phyloP scores from a whole-genome alignment of 345 rosid species.

The Kandelia obovata region DNA sequence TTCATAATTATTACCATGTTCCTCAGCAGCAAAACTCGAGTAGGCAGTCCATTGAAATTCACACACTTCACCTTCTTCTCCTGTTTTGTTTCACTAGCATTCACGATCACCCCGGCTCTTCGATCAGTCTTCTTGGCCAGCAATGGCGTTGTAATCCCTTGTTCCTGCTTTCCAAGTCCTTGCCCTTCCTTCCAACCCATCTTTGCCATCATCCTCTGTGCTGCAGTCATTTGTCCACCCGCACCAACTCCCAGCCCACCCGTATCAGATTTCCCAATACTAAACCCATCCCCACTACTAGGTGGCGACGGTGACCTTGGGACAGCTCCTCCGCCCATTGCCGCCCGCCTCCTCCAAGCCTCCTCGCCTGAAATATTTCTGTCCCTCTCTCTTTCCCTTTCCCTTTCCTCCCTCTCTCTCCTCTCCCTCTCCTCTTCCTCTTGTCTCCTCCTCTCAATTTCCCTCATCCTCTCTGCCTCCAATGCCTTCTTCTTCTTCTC shows the following conservation, averaged over 20 bases:
- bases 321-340: conserved; percentile 66
- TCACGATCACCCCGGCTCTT: conserved; percentile 98
- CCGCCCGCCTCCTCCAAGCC: conserved; percentile 94
- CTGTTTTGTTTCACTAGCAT: conserved; percentile 67
- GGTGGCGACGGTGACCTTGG: conserved; percentile 83
- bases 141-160: conserved; percentile 94
- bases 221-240: conserved; percentile 99
- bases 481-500: conserved; percentile 68
- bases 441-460: conserved; percentile 71
- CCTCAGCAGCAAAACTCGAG: conserved; percentile 77
- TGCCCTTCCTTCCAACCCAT: conserved; percentile 99
- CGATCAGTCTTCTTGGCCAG: conserved; percentile 97
- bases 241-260: conserved; percentile 90
- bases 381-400: conserved; percentile 37
- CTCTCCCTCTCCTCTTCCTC: conserved; percentile 81
- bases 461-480: conserved; percentile 83
- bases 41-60: conserved; percentile 73
- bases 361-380: conserved; percentile 86
- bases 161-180: conserved; percentile 93
- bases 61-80: conserved; percentile 92
- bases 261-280: conserved; percentile 80
- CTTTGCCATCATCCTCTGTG: conserved; percentile 99
- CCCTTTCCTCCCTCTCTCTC: conserved; percentile 46
- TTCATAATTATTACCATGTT: conserved; percentile 59
- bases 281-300: conserved; percentile 53